phyloP scores from a whole-genome alignment of 2,329 filamentous ascomycete genomes.

The Aspergillus intermedius region DNA sequence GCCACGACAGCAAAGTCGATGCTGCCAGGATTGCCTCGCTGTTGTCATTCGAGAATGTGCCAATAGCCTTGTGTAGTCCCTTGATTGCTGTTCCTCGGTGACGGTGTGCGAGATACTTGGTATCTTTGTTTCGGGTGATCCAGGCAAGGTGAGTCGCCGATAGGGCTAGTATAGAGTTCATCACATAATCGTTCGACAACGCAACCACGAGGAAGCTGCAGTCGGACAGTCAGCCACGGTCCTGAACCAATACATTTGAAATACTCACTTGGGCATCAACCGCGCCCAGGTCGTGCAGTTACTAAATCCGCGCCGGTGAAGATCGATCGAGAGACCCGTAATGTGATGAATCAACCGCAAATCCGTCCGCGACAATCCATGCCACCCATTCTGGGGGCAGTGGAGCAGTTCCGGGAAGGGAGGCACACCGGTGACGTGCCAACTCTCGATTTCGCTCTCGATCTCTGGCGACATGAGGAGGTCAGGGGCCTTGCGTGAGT shows the following conservation, averaged over 20 bases:
- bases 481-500: constrained; percentile 49
- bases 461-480: constrained; percentile 84
- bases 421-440: constrained; percentile 77
- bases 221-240: constrained; percentile 15
- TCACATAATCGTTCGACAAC: constrained; percentile 76
- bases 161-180: constrained; percentile 86
- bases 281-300: constrained; percentile 88
- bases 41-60: constrained; percentile 73
- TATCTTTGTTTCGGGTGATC: constrained; percentile 76
- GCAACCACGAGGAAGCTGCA: constrained; percentile 73
- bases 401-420: constrained; percentile 77
- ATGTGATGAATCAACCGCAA: constrained; percentile 87
- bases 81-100: constrained; percentile 80
- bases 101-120: constrained; percentile 81
- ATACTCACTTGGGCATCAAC: constrained; percentile 79
- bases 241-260: constrained; percentile 6
- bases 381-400: constrained; percentile 66
- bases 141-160: constrained; percentile 93
- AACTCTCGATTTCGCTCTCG: constrained; percentile 71
- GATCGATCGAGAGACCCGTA: constrained; percentile 74
- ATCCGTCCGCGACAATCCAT: constrained; percentile 67
- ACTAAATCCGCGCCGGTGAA: constrained; percentile 68
- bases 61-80: constrained; percentile 81
- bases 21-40: constrained; percentile 88
- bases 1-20: constrained; percentile 89